Base-by-base conservation (phyloP, 1,284 basidiomycete genomes). In the Somion occarium region DNA sequence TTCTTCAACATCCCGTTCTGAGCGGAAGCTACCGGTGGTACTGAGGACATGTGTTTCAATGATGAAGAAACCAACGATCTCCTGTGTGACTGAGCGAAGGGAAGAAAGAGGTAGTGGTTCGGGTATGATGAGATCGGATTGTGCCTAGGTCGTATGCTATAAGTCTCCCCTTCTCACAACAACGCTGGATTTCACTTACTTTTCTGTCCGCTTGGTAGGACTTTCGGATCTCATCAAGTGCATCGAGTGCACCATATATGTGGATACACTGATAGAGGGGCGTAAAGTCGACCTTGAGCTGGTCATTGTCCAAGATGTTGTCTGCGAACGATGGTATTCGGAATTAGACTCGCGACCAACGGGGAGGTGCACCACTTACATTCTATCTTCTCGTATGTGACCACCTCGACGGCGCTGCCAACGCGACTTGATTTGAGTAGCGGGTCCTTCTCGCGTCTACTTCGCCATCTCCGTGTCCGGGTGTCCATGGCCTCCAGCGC, bases 11-110 rank as follows among this genome's bases (percentile, higher is more conserved):
- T 99, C 94, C 30, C 84, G 78, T 60, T 90, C 84, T 13, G 90
- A 91, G 12, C 97, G 82, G 71, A 99, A 99, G 34, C 75, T 77
- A 12, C 81, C 83, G 4, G 93, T 93, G 0, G 93, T 93, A 58
- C 88, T 82, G 3, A 98, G 78, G 0, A 99, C 95, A 63, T 98
- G 89, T 3, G 83, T 86, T 69, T 99, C 97, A 56, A 99, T 88
- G 53, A 99, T 93, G 73, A 99, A 99, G 71, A 98, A 99, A 0
- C 97, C 97, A n/a, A 95, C 90, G 55, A 98, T 92, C 69, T 98
- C 92, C 68, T 98, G 88, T 38, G 91, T 87, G 18, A 97, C 73
- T 22, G 80, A 78, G 11, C 73, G 70, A 25, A 85, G 69, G n/a
- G 68, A 70, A 30, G 59, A 60, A 30, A 68, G 53, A 34, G 79